Base-by-base conservation (phyloP, 2,329 filamentous ascomycete species). In the Pseudogymnoascus sp. region DNA sequence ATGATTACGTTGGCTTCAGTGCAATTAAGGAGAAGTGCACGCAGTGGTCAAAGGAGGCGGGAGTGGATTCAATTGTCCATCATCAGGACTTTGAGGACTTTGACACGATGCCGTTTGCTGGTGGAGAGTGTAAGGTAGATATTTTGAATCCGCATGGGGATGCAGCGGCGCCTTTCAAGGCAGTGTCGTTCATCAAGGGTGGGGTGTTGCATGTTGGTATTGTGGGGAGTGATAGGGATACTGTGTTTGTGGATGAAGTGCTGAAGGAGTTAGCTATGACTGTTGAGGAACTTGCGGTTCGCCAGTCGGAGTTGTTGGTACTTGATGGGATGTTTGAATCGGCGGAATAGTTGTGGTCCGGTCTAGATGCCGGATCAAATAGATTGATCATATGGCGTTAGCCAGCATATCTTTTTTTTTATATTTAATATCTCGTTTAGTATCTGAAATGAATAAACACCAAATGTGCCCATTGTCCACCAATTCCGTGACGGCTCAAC, bases 201-300 rank as follows among this genome's bases (percentile, higher is more conserved):
- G 77, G 73, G n/a, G 69, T 74, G 66, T 67, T 77, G 61, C 69
- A 74, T 62, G 74, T 80, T 65, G 79, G 79, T 60, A 72, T 80
- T 65, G 78, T 79, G 3, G 78, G 78, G 5, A 75, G 74, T 64
- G 75, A 78, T 65, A 73, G 69, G 61, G 77, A 77, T 68, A 71
- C 67, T 17, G 70, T 56, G 7, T 71, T 77, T 50, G 73, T 77
- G 4, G 70, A 75, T 21, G 71, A 70, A 19, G 66, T 77, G 7
- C 63, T 79, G 50, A 69, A 67, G 15, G 75, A 74, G 61, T 62
- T 75, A 35, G 67, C 62, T 13, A 62, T 26, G 11, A 62, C 63
- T 11, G 68, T 73, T 29, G 59, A 68, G 37, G 67, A 69, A 60
- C 62, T 69, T 33, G 61, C 62, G 7, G 37, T 17, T 6, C 38